Evolutionary conservation across 1,139 yeast genomes (phyloP).

Genomic region (Insectozyma bohioensis): DNA sequence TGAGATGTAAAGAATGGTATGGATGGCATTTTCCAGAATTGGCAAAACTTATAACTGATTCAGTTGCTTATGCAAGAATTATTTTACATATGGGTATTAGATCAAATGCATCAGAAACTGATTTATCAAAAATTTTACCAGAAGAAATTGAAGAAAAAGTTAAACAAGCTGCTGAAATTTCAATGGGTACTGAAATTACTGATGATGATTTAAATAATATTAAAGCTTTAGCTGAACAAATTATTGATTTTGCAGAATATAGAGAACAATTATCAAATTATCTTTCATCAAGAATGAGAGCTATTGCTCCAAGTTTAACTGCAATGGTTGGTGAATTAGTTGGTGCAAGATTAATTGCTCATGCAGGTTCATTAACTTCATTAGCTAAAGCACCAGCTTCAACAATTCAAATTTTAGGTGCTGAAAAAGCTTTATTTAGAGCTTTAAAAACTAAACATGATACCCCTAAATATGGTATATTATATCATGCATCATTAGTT

Average conservation of each 20-base stretch:
- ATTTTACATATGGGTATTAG: conserved; percentile 93
- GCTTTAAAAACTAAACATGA: conserved; percentile 98
- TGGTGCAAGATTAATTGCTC: conserved; percentile 97
- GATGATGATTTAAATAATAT: conserved; percentile 92
- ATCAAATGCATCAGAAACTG: conserved; percentile 86
- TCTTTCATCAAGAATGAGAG: conserved; percentile 92
- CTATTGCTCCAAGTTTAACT: conserved; percentile 96
- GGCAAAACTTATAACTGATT: conserved; percentile 92
- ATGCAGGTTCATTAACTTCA: conserved; percentile 95
- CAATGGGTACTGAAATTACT: conserved; percentile 98
- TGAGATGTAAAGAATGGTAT: conserved; percentile 99
- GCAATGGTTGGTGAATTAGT: conserved; percentile 97
- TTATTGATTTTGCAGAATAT: conserved; percentile 89
- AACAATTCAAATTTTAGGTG: conserved; percentile 97
- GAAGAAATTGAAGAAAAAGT: conserved; percentile 84
- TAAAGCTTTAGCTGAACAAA: conserved; percentile 88
- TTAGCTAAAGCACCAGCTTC: conserved; percentile 98
- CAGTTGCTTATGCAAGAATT: conserved; percentile 91
- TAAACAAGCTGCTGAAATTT: conserved; percentile 88
- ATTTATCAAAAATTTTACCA: conserved; percentile 87
- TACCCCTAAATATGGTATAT: conserved; percentile 97
- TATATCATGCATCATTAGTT: conserved; percentile 94
- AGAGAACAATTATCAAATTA: conserved; percentile 85
- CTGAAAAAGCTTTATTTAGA: conserved; percentile 98
- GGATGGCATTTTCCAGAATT: conserved; percentile 99